A percentile compares a stretch with the other conserved stretches of the same genome.
These are phyloP conservation scores for Neurospora terricola DNA, from an alignment of 495 filamentous ascomycete genomes.

Conservation along the genomic window DNA sequence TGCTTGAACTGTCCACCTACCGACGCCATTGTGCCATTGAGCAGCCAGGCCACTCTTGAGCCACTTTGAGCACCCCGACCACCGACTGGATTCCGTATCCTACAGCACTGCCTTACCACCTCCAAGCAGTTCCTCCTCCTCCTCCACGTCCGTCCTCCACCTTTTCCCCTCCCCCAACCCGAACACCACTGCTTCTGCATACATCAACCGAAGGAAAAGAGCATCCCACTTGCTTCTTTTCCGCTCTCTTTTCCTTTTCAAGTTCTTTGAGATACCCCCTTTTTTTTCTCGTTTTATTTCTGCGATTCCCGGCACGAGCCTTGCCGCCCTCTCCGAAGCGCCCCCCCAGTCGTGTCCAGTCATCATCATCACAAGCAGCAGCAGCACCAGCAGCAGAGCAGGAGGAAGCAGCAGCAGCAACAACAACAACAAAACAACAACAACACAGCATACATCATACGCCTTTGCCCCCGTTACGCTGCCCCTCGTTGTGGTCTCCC, in stretches of 20 bases:
- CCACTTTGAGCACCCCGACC: background rate
- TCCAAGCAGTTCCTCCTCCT: slow-evolving; percentile 21
- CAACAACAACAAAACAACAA: background rate
- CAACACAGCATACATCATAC: slow-evolving; percentile 1
- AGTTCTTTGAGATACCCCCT: slow-evolving; percentile 22
- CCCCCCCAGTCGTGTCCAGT: background rate
- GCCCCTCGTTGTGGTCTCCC: background rate
- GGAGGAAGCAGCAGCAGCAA: background rate
- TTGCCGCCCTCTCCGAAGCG: background rate
- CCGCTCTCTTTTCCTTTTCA: slow-evolving; percentile 19
- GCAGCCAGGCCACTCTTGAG: background rate
- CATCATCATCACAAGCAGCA: background rate
- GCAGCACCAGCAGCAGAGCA: background rate
- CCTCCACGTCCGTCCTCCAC: slow-evolving; percentile 30
- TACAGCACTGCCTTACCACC: background rate
- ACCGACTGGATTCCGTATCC: background rate
- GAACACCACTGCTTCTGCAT: slow-evolving; percentile 18
- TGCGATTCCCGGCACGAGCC: slow-evolving; percentile 6
- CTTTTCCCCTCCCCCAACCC: slow-evolving; percentile 24
- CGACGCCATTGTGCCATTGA: background rate
- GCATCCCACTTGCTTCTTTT: slow-evolving; percentile 26
- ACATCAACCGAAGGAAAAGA: slow-evolving; percentile 25
- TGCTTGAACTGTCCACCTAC: background rate
- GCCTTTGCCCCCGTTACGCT: background rate
- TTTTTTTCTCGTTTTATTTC: slow-evolving; percentile 17